Conservation (phyloP, 139 green algal genomes). For the Tetradesmus lagerheimii region DNA sequence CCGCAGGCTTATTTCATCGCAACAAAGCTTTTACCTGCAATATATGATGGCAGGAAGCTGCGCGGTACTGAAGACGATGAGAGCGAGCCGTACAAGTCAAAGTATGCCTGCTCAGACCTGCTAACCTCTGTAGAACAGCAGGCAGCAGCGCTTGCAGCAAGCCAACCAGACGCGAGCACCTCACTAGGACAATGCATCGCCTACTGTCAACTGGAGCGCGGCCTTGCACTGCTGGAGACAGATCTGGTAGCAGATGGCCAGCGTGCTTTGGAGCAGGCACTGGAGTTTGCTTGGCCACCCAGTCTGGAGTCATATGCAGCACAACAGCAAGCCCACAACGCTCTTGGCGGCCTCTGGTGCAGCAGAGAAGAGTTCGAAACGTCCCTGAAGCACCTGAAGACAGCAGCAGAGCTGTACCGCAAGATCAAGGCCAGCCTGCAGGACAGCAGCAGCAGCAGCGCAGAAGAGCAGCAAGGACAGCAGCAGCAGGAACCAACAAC, state of each 20-base stretch:
- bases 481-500: neutral
- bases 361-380: slow-evolving; percentile 8
- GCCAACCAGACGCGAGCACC: no score
- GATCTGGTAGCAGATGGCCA: slow-evolving; percentile 62
- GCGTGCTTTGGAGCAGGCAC: neutral
- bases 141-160: neutral
- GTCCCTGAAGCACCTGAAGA: slow-evolving; percentile 46
- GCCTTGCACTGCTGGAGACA: slow-evolving; percentile 66
- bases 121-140: slow-evolving; percentile 9
- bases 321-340: slow-evolving; percentile 58
- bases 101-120: slow-evolving; percentile 53
- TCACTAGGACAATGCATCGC: neutral
- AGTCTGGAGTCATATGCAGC: neutral
- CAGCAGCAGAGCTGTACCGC: slow-evolving; percentile 48
- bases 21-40: neutral
- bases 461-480: neutral
- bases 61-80: slow-evolving; percentile 46
- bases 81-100: slow-evolving; percentile 50
- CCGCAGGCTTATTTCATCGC: neutral
- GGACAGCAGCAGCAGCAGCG: neutral
- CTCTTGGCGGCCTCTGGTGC: slow-evolving; percentile 60
- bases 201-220: slow-evolving; percentile 39
- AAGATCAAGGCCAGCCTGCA: neutral
- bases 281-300: slow-evolving; percentile 35
- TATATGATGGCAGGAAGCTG: neutral